Conservation (phyloP, 371 early-diverging fungal species). For the Actinomortierella wolfii region DNA sequence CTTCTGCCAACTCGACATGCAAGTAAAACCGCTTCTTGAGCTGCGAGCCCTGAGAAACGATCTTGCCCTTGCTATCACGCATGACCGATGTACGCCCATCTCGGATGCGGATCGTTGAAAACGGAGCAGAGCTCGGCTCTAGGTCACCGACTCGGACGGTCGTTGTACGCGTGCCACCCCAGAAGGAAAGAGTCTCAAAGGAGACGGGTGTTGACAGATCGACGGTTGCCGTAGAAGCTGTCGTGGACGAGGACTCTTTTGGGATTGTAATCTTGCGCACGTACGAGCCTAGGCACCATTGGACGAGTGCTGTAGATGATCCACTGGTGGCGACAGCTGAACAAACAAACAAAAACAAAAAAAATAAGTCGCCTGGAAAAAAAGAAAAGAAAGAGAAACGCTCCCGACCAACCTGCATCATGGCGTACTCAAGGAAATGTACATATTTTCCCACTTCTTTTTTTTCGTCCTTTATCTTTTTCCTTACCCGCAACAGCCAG, state of each 20-base stretch:
- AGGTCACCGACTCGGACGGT: slow-evolving; percentile 57
- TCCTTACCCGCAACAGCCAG: slow-evolving; percentile 59
- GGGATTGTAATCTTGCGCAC: slow-evolving; percentile 61
- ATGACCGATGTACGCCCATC: slow-evolving; percentile 33
- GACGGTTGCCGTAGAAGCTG: not conserved
- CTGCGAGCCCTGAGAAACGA: slow-evolving; percentile 33
- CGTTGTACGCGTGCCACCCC: slow-evolving; percentile 49
- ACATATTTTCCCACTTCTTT: too few species aligned
- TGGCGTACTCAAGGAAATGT: too few species aligned
- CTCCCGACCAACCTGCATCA: too few species aligned
- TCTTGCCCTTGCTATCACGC: slow-evolving; percentile 48
- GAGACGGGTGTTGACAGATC: slow-evolving; percentile 41
- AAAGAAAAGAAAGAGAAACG: too few species aligned
- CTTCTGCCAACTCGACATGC: slow-evolving; percentile 58
- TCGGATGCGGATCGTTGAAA: slow-evolving; percentile 59
- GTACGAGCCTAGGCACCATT: slow-evolving; percentile 70
- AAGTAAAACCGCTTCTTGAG: slow-evolving; percentile 59
- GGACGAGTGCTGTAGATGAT: slow-evolving; percentile 59
- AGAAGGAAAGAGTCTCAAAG: slow-evolving; percentile 42
- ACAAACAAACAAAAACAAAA: too few species aligned
- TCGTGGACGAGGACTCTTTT: slow-evolving; percentile 47
- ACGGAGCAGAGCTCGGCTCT: slow-evolving; percentile 57
- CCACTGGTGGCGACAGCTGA: slow-evolving; percentile 64
- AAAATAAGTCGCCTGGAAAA: too few species aligned
- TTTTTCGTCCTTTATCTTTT: not conserved